Evolutionary conservation across 2,329 filamentous ascomycete species (phyloP).

Genomic region (Botryotinia convoluta): DNA sequence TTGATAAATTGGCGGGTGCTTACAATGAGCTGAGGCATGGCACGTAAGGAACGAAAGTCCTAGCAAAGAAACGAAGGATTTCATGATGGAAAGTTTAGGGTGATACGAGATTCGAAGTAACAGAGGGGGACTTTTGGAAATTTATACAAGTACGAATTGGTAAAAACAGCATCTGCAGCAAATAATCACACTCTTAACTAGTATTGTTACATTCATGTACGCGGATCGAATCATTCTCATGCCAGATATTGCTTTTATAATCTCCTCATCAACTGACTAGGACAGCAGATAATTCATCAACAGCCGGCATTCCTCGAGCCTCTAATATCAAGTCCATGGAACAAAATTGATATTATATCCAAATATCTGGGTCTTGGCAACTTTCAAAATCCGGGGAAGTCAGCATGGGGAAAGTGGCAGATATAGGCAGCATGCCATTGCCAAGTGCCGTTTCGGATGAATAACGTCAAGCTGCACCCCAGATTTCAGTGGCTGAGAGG

Average conservation of each 20-base stretch:
- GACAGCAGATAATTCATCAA: background rate
- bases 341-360: background rate
- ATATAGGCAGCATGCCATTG: background rate
- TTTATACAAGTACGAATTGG: background rate
- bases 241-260: background rate
- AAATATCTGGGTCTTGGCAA: background rate
- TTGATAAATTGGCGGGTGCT: background rate
- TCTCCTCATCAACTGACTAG: conserved; percentile 7
- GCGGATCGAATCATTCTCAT: background rate
- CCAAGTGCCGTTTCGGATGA: background rate
- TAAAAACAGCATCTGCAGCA: background rate
- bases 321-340: no score
- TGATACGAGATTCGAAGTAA: background rate
- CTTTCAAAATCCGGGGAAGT: background rate
- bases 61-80: background rate
- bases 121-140: background rate
- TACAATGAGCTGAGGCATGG: conserved; percentile 19
- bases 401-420: background rate
- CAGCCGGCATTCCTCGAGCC: background rate
- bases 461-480: background rate
- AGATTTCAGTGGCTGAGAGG: background rate
- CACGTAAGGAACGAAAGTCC: background rate
- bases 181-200: background rate
- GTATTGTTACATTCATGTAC: background rate
- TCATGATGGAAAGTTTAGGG: background rate